phyloP scores from a whole-genome alignment of 2,329 filamentous ascomycete species.

The Lecanicillium sp. region DNA sequence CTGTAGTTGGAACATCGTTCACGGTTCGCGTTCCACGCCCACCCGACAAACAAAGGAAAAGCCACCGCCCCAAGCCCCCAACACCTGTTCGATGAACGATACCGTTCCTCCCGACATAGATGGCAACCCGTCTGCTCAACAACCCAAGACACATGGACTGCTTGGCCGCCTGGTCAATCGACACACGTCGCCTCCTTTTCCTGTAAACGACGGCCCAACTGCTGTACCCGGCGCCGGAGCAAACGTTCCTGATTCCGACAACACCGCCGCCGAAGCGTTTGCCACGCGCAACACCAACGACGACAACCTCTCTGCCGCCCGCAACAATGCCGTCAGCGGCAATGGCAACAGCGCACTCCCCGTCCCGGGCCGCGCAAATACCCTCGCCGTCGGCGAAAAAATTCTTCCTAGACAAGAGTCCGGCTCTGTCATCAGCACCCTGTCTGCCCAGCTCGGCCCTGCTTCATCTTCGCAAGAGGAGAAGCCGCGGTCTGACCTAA shows the following conservation, averaged over 20 bases:
- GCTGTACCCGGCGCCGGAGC: no score
- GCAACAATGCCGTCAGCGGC: slow-evolving; percentile 12
- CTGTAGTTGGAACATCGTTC: no score
- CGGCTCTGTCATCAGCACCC: slow-evolving; percentile 19
- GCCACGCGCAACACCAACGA: slow-evolving; percentile 11
- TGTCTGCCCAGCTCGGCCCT: slow-evolving; percentile 22
- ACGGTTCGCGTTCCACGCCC: no score
- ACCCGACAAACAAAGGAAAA: no score
- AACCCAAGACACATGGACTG: slow-evolving; percentile 48
- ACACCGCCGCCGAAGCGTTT: slow-evolving; percentile 6
- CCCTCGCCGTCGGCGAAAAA: slow-evolving; percentile 12
- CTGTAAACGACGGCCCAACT: slow-evolving; percentile 22
- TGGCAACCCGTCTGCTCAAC: slow-evolving; percentile 49
- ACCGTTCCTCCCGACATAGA: slow-evolving; percentile 46
- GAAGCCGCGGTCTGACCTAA: slow-evolving; percentile 51
- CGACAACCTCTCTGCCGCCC: slow-evolving; percentile 13
- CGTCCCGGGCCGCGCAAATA: slow-evolving; percentile 4
- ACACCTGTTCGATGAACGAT: slow-evolving; percentile 54
- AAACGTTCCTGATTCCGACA: slow-evolving; percentile 12
- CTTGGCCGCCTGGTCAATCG: slow-evolving; percentile 26
- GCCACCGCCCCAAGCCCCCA: no score
- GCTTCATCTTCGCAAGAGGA: slow-evolving; percentile 41
- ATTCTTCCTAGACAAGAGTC: slow-evolving; percentile 12
- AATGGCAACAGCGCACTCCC: slow-evolving; percentile 4
- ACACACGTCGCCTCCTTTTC: slow-evolving; percentile 12